Conservation (phyloP, 2,329 filamentous ascomycete species). For the Onygenales sp. region DNA sequence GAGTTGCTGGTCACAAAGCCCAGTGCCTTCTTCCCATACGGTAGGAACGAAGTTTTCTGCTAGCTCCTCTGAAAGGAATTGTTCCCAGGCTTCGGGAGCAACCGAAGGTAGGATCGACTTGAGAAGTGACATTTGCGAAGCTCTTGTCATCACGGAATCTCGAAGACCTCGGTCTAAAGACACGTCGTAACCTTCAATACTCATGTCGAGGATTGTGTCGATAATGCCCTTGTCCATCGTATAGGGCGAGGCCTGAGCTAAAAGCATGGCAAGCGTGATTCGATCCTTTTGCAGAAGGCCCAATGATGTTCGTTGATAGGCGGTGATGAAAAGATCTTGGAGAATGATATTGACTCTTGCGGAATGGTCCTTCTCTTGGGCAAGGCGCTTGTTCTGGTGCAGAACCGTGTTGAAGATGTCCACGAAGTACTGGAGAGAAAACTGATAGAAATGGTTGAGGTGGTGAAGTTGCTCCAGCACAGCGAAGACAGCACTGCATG, state of each 20-base stretch:
- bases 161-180: conserved; percentile 57
- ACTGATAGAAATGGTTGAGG: conserved; percentile 98
- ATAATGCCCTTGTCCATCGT: conserved; percentile 87
- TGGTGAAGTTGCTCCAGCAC: conserved; percentile 95
- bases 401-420: conserved; percentile 95
- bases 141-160: conserved; percentile 59
- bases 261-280: conserved; percentile 86
- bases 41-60: conserved; percentile 75
- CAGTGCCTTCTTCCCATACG: conserved; percentile 58
- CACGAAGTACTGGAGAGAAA: conserved; percentile 95
- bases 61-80: conserved; percentile 74
- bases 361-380: conserved; percentile 63
- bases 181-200: conserved; percentile 66
- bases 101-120: conserved; percentile 61
- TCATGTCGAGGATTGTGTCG: conserved; percentile 73
- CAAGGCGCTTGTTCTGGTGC: conserved; percentile 65
- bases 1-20: conserved; percentile 65
- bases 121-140: conserved; percentile 61
- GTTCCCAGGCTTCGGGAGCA: conserved; percentile 59
- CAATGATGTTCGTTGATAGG: conserved; percentile 88
- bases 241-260: conserved; percentile 92
- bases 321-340: conserved; percentile 79
- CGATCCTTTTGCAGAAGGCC: conserved; percentile 89
- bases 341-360: conserved; percentile 81
- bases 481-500: conserved; percentile 95